A percentile compares a stretch with the other conserved stretches of the same genome.
Conservation (phyloP, 441 rosid genomes). For the Syzygium syzygioides region DNA sequence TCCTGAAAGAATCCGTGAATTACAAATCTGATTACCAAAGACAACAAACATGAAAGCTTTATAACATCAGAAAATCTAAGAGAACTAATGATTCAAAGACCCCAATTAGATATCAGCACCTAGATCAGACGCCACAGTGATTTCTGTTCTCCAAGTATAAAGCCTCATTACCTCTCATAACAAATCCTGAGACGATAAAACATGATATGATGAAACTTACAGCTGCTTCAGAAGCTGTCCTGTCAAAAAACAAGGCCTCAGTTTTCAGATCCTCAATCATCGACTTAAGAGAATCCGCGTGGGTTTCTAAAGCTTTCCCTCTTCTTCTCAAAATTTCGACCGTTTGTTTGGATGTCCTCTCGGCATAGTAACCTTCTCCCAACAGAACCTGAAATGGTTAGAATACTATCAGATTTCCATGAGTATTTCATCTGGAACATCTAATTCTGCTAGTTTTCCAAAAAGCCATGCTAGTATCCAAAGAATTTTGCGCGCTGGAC, state of each 20-base stretch:
- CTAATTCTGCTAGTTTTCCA: neutral
- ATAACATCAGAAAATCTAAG: neutral
- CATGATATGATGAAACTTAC: conserved; percentile 25
- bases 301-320: conserved; percentile 57
- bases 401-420: neutral
- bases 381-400: conserved; percentile 46
- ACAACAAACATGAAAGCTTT: neutral
- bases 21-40: neutral
- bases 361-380: conserved; percentile 75
- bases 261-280: conserved; percentile 64
- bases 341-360: conserved; percentile 77
- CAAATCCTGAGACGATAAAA: neutral
- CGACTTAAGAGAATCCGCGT: conserved; percentile 53
- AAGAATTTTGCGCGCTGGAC: neutral
- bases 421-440: neutral
- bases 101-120: neutral
- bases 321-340: conserved; percentile 74
- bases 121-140: neutral
- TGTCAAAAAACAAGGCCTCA: conserved; percentile 69
- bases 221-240: conserved; percentile 73
- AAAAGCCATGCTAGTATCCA: neutral
- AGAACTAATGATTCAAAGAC: neutral
- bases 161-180: neutral
- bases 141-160: neutral
- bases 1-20: neutral